Evolutionary conservation across 257 asterid genomes (phyloP), one percentile per base, ranked within the genome.

Genomic region (Paraleonurus japonicus): DNA sequence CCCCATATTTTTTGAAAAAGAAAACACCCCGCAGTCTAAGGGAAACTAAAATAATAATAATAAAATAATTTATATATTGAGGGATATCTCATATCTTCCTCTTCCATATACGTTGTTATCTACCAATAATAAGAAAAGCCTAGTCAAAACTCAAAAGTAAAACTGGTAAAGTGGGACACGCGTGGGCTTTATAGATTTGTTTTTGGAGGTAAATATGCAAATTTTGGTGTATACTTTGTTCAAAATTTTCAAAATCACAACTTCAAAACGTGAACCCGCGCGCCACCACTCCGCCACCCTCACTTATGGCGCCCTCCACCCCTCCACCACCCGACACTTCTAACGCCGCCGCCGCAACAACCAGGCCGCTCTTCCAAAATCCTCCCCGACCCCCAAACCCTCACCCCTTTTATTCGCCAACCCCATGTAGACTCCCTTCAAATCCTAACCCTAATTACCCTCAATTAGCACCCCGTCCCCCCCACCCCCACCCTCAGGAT

Each of bases 381-480:
- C 78, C 83, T 15, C 45, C 87, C 13, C 70, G 83, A 4, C 83
- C 85, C 76, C 74, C 76, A 50, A 73, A 70, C 62, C 72, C 84
- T 51, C 79, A 79, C 73, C 80, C 73, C 75, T 65, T 77, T 65
- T 77, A 84, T 53, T 60, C 92, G 19, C 62, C 81, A 15, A 63
- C 85, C n/a, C 72, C 77, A 19, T 53, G 80, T 22, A 78, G 82
- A 33, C 85, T 73, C 69, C 82, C 85, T n/a, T 81, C 80, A 11
- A 85, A 80, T 74, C 84, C 85, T 43, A 85, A 82, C 82, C 88
- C 91, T 72, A 80, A 72, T 84, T 85, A 79, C 83, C 85, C 81
- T 33, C 95, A 83, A 76, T 78, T 86, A 16, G 86, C 81, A 1
- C 87, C 88, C 50, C 79, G 81, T 15, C 83, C 77, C 27, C 79